Evolutionary conservation across 2,329 filamentous ascomycete genomes (phyloP).

Genomic region (Ophiosphaerella korrae): DNA sequence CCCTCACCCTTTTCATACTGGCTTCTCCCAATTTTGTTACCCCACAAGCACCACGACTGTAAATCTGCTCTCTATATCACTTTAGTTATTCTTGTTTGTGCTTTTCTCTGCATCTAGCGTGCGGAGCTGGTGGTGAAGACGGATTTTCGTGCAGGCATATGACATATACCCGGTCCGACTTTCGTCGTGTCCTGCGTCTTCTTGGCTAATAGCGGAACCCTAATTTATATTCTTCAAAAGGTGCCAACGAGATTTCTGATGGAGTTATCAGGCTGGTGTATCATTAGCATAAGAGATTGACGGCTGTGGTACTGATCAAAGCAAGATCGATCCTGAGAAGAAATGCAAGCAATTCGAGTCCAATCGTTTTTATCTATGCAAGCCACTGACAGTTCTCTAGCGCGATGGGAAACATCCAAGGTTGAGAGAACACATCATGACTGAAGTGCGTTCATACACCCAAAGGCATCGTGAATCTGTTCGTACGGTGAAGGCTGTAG

Average conservation of each 20-base stretch:
- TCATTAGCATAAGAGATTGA: background rate
- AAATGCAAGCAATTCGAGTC: no score
- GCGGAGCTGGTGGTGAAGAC: slow-evolving; percentile 14
- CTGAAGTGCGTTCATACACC: background rate
- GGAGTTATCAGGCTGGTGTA: background rate
- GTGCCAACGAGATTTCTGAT: background rate
- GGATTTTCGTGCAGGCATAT: slow-evolving; percentile 20
- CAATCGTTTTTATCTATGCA: no score
- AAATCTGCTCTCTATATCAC: slow-evolving; percentile 6
- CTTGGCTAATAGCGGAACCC: slow-evolving; percentile 1
- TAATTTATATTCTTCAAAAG: slow-evolving; percentile 14
- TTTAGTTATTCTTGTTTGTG: slow-evolving; percentile 7
- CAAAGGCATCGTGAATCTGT: background rate
- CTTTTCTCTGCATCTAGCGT: slow-evolving; percentile 20
- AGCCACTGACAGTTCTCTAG: no score
- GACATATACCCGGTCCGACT: slow-evolving; percentile 22
- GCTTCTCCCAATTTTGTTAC: background rate
- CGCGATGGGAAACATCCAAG: no score
- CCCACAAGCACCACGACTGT: slow-evolving; percentile 13
- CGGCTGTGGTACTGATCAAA: background rate
- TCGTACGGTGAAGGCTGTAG: background rate
- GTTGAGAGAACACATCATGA: background rate
- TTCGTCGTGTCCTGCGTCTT: slow-evolving; percentile 8
- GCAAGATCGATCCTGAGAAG: no score
- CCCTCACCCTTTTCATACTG: slow-evolving; percentile 10